These are phyloP conservation scores for Lipomyces chichibuensis DNA, from an alignment of 805 yeast species.

Conservation along the genomic window DNA sequence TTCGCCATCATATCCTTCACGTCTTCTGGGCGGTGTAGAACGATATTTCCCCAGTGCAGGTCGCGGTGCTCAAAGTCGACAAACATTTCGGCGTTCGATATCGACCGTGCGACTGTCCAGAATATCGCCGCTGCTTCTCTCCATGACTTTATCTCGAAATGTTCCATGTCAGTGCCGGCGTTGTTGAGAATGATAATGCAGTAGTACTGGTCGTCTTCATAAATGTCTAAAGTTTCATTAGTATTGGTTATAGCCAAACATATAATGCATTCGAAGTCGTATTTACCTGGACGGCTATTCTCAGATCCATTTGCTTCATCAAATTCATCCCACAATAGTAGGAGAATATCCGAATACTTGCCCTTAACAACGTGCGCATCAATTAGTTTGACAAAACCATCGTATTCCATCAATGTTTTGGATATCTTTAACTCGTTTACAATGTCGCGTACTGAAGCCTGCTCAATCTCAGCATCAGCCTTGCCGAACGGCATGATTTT, in stretches of 20 bases:
- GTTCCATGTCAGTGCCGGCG: constrained; percentile 51
- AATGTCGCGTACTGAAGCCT: constrained; percentile 49
- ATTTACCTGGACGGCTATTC: constrained; percentile 46
- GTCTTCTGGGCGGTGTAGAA: constrained; percentile 44
- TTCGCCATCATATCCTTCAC: constrained; percentile 23
- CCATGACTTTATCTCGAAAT: constrained; percentile 47
- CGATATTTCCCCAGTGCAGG: constrained; percentile 66
- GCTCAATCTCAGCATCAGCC: constrained; percentile 44
- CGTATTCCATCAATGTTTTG: constrained; percentile 46
- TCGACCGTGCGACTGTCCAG: constrained; percentile 54
- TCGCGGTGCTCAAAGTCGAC: constrained; percentile 72
- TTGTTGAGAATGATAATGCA: constrained; percentile 44
- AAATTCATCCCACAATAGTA: constrained; percentile 53
- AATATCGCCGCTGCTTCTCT: constrained; percentile 52
- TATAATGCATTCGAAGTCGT: background rate
- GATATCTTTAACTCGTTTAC: constrained; percentile 55
- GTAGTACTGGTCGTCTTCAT: constrained; percentile 43
- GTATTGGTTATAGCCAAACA: background rate
- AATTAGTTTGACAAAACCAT: constrained; percentile 53
- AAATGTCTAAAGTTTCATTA: constrained; percentile 38
- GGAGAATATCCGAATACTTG: constrained; percentile 47
- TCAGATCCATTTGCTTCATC: constrained; percentile 39
- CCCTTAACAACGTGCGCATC: constrained; percentile 55
- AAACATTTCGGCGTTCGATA: constrained; percentile 57
- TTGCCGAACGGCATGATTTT: constrained; percentile 60